Evolutionary conservation across 2,329 filamentous ascomycete genomes (phyloP), one percentile per base, ranked within the genome.

Genomic region (Trichophyton mentagrophytes): DNA sequence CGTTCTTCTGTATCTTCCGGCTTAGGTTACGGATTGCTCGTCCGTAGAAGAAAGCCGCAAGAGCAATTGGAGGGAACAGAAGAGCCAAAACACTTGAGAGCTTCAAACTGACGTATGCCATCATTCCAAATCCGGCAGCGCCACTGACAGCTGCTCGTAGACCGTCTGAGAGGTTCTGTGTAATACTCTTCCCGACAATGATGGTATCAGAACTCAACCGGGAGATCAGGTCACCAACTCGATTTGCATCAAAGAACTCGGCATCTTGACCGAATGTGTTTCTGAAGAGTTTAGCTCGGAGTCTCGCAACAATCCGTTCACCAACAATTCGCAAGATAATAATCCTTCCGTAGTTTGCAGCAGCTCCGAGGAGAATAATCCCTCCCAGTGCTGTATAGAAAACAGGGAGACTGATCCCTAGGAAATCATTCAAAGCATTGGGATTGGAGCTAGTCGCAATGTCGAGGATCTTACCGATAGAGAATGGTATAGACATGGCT

Each of bases 151-250:
- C 77, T 15, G 93, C 87, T 63, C 93, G 83, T 59, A 99, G 80
- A n/a, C 93, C 93, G 74, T 99, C 93, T 4, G 92, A 97, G 57
- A 99, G 78, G 70, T 99, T 99, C 71, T 97, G 92, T 0, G 93
- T 99, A 65, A 99, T 96, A 69, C 90, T 96, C 76, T 99, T 99
- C 70, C 92, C 93, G 60, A 99, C 93, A 69, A 99, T 95, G 69
- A 97, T 90, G 0, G 93, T 96, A 72, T 99, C 95, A 1, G 91
- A 95, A 69, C 92, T 91, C 53, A 99, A 83, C 42, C 95, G 87
- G 42, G 92, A 97, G 69, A 99, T 96, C 67, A 99, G 78, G 71
- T 99, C 93, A 72, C 93, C 93, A 27, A 96, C 91, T 27, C 93
- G 84, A 76, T 99, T 99, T 44, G 93, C 93, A 71, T 99, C 93